These are phyloP conservation scores for Sisymbrium altissimum DNA, from an alignment of 345 rosid species.

Conservation along the genomic window DNA sequence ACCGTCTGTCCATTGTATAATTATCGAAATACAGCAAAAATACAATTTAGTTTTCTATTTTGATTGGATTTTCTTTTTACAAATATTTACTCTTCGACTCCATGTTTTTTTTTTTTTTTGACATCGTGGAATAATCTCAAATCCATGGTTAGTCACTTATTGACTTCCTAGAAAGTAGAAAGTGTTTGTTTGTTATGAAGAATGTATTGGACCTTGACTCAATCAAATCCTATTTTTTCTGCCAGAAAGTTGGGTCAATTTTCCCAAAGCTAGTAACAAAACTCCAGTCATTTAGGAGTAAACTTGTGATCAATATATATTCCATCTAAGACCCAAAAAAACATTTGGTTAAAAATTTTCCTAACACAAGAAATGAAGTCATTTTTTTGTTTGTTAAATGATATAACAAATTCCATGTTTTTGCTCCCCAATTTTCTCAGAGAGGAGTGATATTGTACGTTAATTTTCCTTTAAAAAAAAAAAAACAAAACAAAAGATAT, in stretches of 20 bases:
- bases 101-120: no score
- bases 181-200: not conserved
- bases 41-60: no score
- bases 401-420: not conserved
- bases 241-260: constrained; percentile 14
- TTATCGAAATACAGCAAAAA: no score
- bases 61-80: no score
- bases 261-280: constrained; percentile 1
- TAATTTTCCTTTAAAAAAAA: not conserved
- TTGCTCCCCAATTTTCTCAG: not conserved
- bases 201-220: constrained; percentile 13
- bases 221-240: constrained; percentile 24
- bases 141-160: not conserved
- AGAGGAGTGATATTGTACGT: not conserved
- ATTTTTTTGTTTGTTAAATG: not conserved
- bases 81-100: no score
- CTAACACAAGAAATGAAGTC: not conserved
- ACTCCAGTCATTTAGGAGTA: constrained; percentile 17
- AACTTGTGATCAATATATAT: constrained; percentile 2
- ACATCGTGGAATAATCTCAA: not conserved
- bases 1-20: no score
- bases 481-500: not conserved
- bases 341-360: not conserved
- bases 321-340: not conserved
- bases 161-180: not conserved